Percentiles rank a stretch among this genome's conserved stretches.
Evolutionary conservation across 108 stramenopile species (phyloP).

Genomic region (Skeletonema menzelii): DNA sequence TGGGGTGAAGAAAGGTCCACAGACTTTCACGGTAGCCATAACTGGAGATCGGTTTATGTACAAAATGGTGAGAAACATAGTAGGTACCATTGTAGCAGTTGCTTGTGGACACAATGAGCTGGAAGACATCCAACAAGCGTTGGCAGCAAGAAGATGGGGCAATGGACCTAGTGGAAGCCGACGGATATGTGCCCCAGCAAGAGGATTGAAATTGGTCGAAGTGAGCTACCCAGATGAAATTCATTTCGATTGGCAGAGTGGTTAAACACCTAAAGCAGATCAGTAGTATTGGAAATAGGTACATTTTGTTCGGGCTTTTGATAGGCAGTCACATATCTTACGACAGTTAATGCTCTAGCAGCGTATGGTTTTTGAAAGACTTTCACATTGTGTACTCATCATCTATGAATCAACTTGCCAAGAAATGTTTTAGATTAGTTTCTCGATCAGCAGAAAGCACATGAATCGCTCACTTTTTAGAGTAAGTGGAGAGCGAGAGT

Average conservation of each 20-base stretch:
- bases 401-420: too few species aligned
- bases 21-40: conserved; percentile 51
- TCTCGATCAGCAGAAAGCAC: too few species aligned
- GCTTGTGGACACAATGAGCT: conserved; percentile 48
- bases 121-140: conserved; percentile 48
- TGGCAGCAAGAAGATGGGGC: conserved; percentile 33
- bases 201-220: conserved; percentile 37
- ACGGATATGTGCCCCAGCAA: conserved; percentile 45
- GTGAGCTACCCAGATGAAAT: conserved; percentile 29
- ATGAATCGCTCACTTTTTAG: too few species aligned
- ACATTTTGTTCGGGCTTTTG: too few species aligned
- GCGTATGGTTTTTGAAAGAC: too few species aligned
- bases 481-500: too few species aligned
- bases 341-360: too few species aligned
- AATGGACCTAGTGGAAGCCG: conserved; percentile 12
- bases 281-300: too few species aligned
- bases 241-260: conserved; percentile 33
- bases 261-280: neutral
- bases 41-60: conserved; percentile 84
- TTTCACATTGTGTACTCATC: too few species aligned
- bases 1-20: conserved; percentile 7
- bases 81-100: conserved; percentile 73
- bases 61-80: conserved; percentile 81
- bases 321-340: too few species aligned
- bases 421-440: too few species aligned